These are phyloP conservation scores for Baorangia bicolor DNA, from an alignment of 768 basidiomycete species.

Conservation along the genomic window DNA sequence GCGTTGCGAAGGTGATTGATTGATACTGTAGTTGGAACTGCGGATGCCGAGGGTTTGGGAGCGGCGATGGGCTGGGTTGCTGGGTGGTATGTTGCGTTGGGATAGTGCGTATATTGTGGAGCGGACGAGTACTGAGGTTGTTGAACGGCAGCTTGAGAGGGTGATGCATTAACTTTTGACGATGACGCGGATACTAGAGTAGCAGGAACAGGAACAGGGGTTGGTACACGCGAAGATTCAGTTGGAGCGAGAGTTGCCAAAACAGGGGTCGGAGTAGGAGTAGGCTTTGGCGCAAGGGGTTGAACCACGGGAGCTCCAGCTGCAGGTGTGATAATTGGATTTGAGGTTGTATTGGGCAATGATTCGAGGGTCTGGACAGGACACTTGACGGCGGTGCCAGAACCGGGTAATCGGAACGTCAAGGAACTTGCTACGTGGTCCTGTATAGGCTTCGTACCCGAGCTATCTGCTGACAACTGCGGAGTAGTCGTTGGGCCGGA, in stretches of 20 bases:
- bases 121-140: constrained; percentile 36
- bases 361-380: constrained; percentile 20
- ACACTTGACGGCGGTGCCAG: constrained; percentile 18
- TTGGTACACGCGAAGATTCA: constrained; percentile 20
- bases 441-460: constrained; percentile 14
- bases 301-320: constrained; percentile 15
- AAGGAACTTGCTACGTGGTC: constrained; percentile 20
- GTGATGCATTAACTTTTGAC: constrained; percentile 21
- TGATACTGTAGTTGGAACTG: constrained; percentile 4
- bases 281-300: constrained; percentile 27
- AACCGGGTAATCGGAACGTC: constrained; percentile 25
- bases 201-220: constrained; percentile 17
- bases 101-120: constrained; percentile 48
- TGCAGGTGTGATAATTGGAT: constrained; percentile 8
- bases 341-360: constrained; percentile 21
- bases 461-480: constrained; percentile 16
- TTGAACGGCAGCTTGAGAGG: constrained; percentile 35
- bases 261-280: constrained; percentile 16
- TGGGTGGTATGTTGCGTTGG: constrained; percentile 50
- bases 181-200: constrained; percentile 8
- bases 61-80: constrained; percentile 24
- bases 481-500: constrained; percentile 15
- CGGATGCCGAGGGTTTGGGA: constrained; percentile 18
- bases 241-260: constrained; percentile 24
- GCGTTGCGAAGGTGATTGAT: constrained; percentile 19